Percentiles rank a stretch among this genome's conserved stretches.
phyloP scores from a whole-genome alignment of 345 rosid species.

The Firmiana major region DNA sequence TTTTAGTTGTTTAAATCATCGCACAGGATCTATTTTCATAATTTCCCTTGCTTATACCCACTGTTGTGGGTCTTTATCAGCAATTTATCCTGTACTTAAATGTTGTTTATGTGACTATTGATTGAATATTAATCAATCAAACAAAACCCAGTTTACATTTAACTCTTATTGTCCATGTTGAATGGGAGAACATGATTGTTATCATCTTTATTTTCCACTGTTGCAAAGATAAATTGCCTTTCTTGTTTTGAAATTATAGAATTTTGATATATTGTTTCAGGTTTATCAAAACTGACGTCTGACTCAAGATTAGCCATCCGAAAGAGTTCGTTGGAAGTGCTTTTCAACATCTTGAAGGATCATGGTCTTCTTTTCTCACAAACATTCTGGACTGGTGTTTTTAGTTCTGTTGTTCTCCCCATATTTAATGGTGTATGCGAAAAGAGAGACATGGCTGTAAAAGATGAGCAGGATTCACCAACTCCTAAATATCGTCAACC shows the following conservation, averaged over 20 bases:
- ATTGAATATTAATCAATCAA: neutral
- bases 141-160: neutral
- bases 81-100: neutral
- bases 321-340: conserved; percentile 87
- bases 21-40: neutral
- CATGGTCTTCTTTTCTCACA: conserved; percentile 91
- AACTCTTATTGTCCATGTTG: neutral
- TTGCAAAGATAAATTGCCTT: neutral
- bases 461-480: conserved; percentile 41
- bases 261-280: conserved; percentile 44
- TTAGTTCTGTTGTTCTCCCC: conserved; percentile 57
- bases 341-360: conserved; percentile 90
- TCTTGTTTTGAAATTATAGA: conserved; percentile 1
- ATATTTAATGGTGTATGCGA: conserved; percentile 47
- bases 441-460: conserved; percentile 37
- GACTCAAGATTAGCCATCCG: conserved; percentile 81
- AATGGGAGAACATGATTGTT: neutral
- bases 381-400: conserved; percentile 63
- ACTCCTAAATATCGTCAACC: conserved; percentile 36
- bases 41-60: neutral
- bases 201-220: neutral
- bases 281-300: conserved; percentile 74
- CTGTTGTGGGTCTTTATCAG: neutral
- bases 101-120: neutral
- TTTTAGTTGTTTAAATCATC: neutral